phyloP scores from a whole-genome alignment of 108 stramenopile genomes.

The Nitzschia sp. region DNA sequence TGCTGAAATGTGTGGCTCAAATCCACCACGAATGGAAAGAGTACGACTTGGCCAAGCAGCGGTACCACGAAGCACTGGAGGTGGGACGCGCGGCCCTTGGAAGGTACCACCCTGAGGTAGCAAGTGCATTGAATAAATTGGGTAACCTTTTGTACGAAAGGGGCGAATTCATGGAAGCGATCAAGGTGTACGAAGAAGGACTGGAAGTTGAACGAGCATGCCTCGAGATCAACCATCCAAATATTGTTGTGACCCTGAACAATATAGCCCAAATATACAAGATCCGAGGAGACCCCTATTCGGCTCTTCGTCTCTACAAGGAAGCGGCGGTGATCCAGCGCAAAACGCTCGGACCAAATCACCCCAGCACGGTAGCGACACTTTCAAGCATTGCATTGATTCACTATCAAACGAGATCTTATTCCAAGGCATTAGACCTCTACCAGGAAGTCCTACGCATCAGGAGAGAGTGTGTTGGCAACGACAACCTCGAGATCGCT shows the following conservation, averaged over 20 bases:
- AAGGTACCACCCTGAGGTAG: slow-evolving; percentile 56
- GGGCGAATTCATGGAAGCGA: slow-evolving; percentile 50
- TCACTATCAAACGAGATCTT: slow-evolving; percentile 52
- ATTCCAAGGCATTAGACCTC: slow-evolving; percentile 49
- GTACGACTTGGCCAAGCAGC: slow-evolving; percentile 38
- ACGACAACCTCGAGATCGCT: slow-evolving; percentile 54
- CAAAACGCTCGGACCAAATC: slow-evolving; percentile 28
- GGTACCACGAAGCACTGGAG: slow-evolving; percentile 43
- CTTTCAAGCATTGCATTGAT: slow-evolving; percentile 56
- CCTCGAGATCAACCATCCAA: slow-evolving; percentile 47
- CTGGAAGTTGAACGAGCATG: slow-evolving; percentile 63
- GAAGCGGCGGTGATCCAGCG: slow-evolving; percentile 51
- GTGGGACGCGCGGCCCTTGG: slow-evolving; percentile 50
- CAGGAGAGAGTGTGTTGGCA: slow-evolving; percentile 39
- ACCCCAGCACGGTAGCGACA: slow-evolving; percentile 46
- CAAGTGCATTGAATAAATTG: slow-evolving; percentile 60
- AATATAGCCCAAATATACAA: slow-evolving; percentile 76
- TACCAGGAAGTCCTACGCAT: slow-evolving; percentile 70
- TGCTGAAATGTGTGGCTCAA: slow-evolving; percentile 68
- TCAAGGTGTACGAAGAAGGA: slow-evolving; percentile 52
- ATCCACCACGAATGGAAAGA: slow-evolving; percentile 60
- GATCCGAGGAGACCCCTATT: slow-evolving; percentile 33
- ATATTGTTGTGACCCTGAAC: slow-evolving; percentile 64
- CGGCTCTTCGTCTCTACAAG: slow-evolving; percentile 44
- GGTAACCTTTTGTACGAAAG: slow-evolving; percentile 69